phyloP scores from a whole-genome alignment of 2,329 filamentous ascomycete genomes.

The Leptographium wingfieldii region DNA sequence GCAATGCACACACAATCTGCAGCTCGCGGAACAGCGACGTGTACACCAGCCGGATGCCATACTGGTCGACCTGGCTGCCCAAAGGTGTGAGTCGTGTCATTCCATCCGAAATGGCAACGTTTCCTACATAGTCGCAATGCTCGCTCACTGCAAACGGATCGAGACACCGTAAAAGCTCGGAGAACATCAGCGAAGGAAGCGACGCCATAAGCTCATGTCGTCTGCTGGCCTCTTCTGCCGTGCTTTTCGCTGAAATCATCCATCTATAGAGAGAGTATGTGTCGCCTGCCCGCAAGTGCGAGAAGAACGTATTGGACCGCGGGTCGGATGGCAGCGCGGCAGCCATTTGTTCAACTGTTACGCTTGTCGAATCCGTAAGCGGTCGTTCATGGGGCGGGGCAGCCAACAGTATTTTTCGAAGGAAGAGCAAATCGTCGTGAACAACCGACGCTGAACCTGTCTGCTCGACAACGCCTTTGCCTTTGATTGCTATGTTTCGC shows the following conservation, averaged over 20 bases:
- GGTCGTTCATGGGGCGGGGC: neutral
- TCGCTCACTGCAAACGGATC: constrained; percentile 41
- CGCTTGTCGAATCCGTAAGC: neutral
- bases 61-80: constrained; percentile 25
- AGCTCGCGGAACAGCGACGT: constrained; percentile 23
- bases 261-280: constrained; percentile 2
- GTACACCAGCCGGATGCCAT: constrained; percentile 32
- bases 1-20: constrained; percentile 21
- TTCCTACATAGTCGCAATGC: constrained; percentile 34
- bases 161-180: constrained; percentile 48
- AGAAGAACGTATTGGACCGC: neutral
- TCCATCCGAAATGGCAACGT: constrained; percentile 24
- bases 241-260: neutral
- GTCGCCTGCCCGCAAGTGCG: neutral
- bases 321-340: neutral
- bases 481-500: neutral
- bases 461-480: neutral
- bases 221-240: neutral
- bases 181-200: constrained; percentile 44
- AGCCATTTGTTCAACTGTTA: neutral
- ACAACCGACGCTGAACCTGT: neutral
- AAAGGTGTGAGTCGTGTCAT: constrained; percentile 28
- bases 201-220: constrained; percentile 16
- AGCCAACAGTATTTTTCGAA: constrained; percentile 1
- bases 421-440: neutral